These are phyloP conservation scores for Aspergillus coremiiformis DNA, from an alignment of 495 filamentous ascomycete genomes.

Conservation along the genomic window DNA sequence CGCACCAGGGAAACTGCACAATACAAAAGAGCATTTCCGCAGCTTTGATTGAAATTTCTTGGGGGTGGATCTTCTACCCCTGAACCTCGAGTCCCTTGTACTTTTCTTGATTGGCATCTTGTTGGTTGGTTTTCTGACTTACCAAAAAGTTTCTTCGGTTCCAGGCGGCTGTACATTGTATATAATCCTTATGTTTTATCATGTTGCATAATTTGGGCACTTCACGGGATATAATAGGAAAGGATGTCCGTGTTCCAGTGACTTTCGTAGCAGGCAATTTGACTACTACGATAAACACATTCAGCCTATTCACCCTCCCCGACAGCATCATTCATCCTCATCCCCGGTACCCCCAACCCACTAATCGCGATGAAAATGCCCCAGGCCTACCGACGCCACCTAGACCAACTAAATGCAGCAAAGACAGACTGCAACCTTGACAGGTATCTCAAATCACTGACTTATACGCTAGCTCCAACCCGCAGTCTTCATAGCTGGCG, in stretches of 20 bases:
- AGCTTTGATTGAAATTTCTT: too few relatives aligned
- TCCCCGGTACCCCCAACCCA: background rate
- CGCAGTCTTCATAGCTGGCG: too few relatives aligned
- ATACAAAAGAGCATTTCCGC: background rate
- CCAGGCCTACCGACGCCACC: too few relatives aligned
- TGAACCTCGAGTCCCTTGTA: background rate
- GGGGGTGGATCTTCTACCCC: background rate
- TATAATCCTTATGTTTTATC: conserved; percentile 11
- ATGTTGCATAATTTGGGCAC: background rate
- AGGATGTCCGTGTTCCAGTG: background rate
- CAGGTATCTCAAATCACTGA: too few relatives aligned
- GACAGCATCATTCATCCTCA: background rate
- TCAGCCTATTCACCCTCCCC: too few relatives aligned
- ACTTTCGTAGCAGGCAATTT: too few relatives aligned
- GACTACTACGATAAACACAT: too few relatives aligned
- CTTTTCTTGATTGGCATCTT: conserved; percentile 6
- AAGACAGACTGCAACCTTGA: too few relatives aligned
- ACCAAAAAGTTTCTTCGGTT: conserved; percentile 8
- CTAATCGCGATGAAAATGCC: background rate
- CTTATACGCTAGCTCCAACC: too few relatives aligned
- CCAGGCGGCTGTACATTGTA: conserved; percentile 5
- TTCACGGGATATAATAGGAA: conserved; percentile 1
- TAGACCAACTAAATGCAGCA: too few relatives aligned
- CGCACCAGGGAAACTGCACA: background rate
- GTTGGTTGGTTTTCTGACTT: conserved; percentile 1